Evolutionary conservation across 2,329 filamentous ascomycete genomes (phyloP).

Genomic region (Pseudopithomyces maydicus): DNA sequence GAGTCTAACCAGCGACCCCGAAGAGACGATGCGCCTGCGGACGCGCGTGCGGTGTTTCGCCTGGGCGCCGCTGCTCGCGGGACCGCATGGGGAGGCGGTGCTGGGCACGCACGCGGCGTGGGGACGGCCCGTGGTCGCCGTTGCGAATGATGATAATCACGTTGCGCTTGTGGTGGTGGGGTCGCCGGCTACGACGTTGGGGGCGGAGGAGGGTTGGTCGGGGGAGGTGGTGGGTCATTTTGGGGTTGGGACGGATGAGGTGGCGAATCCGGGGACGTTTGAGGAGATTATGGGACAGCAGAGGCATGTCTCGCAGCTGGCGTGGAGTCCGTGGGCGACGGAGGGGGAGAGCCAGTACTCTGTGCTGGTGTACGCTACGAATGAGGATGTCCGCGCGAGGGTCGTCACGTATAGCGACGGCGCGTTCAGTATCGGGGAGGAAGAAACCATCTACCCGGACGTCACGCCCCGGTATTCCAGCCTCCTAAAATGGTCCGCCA

Average conservation of each 20-base stretch:
- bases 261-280: slow-evolving; percentile 27
- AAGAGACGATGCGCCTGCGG: slow-evolving; percentile 44
- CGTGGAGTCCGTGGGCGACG: slow-evolving; percentile 48
- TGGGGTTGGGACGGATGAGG: slow-evolving; percentile 17
- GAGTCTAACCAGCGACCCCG: slow-evolving; percentile 13
- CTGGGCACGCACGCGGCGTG: slow-evolving; percentile 33
- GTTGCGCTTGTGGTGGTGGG: slow-evolving; percentile 44
- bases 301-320: slow-evolving; percentile 40
- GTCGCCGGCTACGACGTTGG: slow-evolving; percentile 44
- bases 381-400: slow-evolving; percentile 35
- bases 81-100: slow-evolving; percentile 9
- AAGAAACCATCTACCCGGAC: slow-evolving; percentile 28
- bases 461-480: slow-evolving; percentile 30
- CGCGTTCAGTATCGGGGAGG: slow-evolving; percentile 19
- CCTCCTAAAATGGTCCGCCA: slow-evolving; percentile 34
- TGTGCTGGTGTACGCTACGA: slow-evolving; percentile 44
- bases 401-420: slow-evolving; percentile 21
- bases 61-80: slow-evolving; percentile 44
- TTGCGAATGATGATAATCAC: slow-evolving; percentile 50
- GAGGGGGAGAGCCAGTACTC: slow-evolving; percentile 25
- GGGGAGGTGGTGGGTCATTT: slow-evolving; percentile 34
- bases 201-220: slow-evolving; percentile 30
- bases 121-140: slow-evolving; percentile 41
- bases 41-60: slow-evolving; percentile 49
- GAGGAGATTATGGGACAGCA: slow-evolving; percentile 39